Base-by-base conservation (phyloP, 2,329 filamentous ascomycete species). In the Ceratocystis huliohia region DNA sequence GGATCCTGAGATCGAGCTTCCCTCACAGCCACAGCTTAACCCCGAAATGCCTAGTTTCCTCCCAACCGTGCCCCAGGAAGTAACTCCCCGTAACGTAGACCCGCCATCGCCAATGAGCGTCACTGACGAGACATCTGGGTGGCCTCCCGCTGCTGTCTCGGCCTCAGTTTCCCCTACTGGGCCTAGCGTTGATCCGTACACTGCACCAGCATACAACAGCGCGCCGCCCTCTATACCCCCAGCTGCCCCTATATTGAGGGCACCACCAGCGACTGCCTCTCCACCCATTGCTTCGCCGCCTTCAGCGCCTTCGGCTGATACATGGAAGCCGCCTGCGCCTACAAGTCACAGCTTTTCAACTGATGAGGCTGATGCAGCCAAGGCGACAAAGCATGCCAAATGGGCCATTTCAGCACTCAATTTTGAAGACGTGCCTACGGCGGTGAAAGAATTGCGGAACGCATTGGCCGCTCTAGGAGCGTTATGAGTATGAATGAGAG, bases 321-420 rank as follows among this genome's bases (percentile, higher is more conserved):
- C 57, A 41, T 50, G 57, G n/a, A 44, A n/a, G 6, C 28, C 65
- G 2, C 37, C 45, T 10, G 56, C 25, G 25, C 28, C 65, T 30
- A 3, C 53, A 45, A 56, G 15, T 61, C 66, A 63, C 59, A 37
- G 15, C 28, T 65, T 65, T 25, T 63, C 67, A 6, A 65, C 64
- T 2, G 69, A 70, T 48, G 69, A 70, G 6, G 73, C 75, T 41
- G 90, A 96, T 69, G 87, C 96, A 45, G 79, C 84, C 45, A 83
- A 86, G 71, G 93, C 94, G 3, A 91, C 96, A 74, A 99, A 97
- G 74, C 94, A 97, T 77, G 92, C 93, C 1, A 91, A 91, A 72
- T 99, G 91, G 90, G 94, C 94, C 0, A 96, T 97, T 53, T 96
- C 92, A 10, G 94, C 94, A 0, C 78, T 99, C 61, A 96, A 96